Conservation (phyloP, 1,139 yeast genomes). For the Yamadazyma buinensis region DNA sequence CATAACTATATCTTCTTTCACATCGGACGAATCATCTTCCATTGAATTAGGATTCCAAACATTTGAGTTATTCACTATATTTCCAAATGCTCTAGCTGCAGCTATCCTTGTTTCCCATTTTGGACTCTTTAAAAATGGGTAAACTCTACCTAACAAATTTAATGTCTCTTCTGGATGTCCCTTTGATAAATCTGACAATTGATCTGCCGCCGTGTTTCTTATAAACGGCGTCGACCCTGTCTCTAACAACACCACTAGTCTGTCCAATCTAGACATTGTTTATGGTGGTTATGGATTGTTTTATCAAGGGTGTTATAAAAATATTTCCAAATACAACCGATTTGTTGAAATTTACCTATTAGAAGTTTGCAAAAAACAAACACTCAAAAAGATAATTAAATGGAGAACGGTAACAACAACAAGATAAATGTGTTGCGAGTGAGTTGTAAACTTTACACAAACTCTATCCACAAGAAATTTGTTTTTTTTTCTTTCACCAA, state of each 20-base stretch:
- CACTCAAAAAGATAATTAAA: too few species aligned
- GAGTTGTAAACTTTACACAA: too few species aligned
- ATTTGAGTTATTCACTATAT: constrained; percentile 75
- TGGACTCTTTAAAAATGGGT: constrained; percentile 76
- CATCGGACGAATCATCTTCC: constrained; percentile 4
- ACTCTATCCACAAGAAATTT: too few species aligned
- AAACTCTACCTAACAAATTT: constrained; percentile 80
- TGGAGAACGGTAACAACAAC: too few species aligned
- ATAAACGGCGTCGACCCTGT: constrained; percentile 95
- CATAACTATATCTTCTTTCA: constrained; percentile 11
- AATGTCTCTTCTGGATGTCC: constrained; percentile 93
- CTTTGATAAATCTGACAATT: constrained; percentile 87
- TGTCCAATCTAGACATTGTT: constrained; percentile 55
- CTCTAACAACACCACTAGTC: constrained; percentile 77
- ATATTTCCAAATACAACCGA: too few species aligned
- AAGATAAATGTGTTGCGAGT: too few species aligned
- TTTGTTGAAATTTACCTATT: too few species aligned
- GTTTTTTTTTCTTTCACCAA: too few species aligned
- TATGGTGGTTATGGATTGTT: neutral
- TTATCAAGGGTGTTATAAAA: too few species aligned
- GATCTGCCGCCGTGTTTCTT: constrained; percentile 96
- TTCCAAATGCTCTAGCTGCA: constrained; percentile 94
- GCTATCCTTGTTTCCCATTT: constrained; percentile 97
- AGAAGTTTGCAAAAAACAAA: too few species aligned
- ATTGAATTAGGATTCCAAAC: constrained; percentile 77